Evolutionary conservation across 345 rosid species (phyloP), one percentile per base, ranked within the genome.

Genomic region (Sonneratia alba): DNA sequence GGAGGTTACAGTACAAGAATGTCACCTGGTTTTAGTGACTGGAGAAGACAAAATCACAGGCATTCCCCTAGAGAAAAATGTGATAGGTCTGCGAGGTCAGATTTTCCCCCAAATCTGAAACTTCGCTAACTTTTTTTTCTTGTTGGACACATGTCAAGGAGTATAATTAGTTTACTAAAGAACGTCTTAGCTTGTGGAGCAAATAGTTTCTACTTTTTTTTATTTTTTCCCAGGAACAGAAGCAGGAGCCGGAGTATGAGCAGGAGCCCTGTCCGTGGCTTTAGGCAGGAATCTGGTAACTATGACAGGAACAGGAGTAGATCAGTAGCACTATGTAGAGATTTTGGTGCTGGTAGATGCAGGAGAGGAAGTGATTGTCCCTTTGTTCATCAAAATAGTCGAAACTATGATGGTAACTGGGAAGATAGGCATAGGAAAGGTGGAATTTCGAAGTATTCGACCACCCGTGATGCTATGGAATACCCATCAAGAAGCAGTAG

Each of bases 11-110:
- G 84, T 71, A 79, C 81, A 62, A 81, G 85, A 84, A 91, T 88
- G 81, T 86, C 97, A 56, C 92, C 92, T 77, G 96, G 89, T 73
- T 87, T 83, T 68, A 89, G 90, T 63, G 97, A 90, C 34, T 86
- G 85, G 88, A 86, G 90, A 73, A 89, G 84, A 68, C 85, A 78
- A 57, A 84, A 38, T 76, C 85, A 65, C 66, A 86, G 67, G 71
- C 85, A 63, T 34, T 93, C 98, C 36, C 89, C 97, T 67, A 86
- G 74, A 56, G 83, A 71, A 76, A 92, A 87, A 69, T 79, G 84
- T 83, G 80, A 77, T 72, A 78, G 89, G 76, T 74, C 79, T 57
- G 83, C 74, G 74, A 85, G 92, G 97, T 94, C 56, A 73, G 76
- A 37, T 62, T 65, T 14, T 34, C 15, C 6, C 22, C 36, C 61